Base-by-base conservation (phyloP, 1,284 basidiomycete species). In the Mycosarcoma maydis region DNA sequence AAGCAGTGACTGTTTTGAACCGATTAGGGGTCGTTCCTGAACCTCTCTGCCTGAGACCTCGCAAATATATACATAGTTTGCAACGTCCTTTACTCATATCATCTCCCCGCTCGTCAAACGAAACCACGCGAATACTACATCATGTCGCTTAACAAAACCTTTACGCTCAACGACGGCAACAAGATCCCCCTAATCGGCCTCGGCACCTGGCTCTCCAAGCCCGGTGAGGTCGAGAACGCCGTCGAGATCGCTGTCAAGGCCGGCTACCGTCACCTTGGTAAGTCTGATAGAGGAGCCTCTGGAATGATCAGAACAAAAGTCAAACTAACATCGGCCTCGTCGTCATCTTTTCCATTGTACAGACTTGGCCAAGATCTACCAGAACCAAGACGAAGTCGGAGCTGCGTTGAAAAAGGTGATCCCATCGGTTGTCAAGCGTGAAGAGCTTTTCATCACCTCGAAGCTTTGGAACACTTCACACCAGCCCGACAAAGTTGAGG, bases 191-290 rank as follows among this genome's bases (percentile, higher is more conserved):
- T 72, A 52, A 71, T 80, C 75, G 92, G 92, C 40, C 86, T 92
- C 37, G 91, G 91, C 9, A 92, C 91, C 24, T 93, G 91, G 91
- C 85, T 88, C 48, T 89, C 90, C 22, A 85, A 88, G 77, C 89
- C 89, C 16, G 85, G 88, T 23, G 89, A 92, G 81, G 92, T 92
- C 53, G 89, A 89, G 83, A 85, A 86, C 45, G 89, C 91, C 51
- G 73, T 80, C 41, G 66, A 67, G 46, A 34, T 61, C 42, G 76
- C 79, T 20, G 54, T 78, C 34, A 73, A 74, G 48, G 37, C 41
- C 10, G 79, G 79, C 26, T 80, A 80, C 65, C 66, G 78, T n/a
- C 79, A 80, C 51, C 55, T 80, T 24, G n/a, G n/a, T n/a, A n/a
- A n/a, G n/a, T n/a, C n/a, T n/a, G n/a, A n/a, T n/a, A n/a, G n/a